Percentiles rank a stretch among this genome's conserved stretches.
phyloP scores from a whole-genome alignment of 495 filamentous ascomycete species.

The Lineolata rhizophorae region DNA sequence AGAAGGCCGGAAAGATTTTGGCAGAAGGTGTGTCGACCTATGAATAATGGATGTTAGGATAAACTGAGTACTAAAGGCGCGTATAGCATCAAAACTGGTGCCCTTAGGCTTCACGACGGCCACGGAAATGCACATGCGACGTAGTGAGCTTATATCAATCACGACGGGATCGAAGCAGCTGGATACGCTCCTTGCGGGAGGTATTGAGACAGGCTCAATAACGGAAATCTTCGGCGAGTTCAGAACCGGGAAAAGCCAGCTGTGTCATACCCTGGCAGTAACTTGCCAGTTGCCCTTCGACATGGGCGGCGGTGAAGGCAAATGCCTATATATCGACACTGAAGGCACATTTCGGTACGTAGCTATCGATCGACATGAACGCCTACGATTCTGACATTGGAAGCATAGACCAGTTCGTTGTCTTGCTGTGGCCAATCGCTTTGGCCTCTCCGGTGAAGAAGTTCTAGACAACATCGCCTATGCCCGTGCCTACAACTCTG shows the following conservation, averaged over 20 bases:
- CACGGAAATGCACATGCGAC: constrained; percentile 96
- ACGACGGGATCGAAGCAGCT: constrained; percentile 94
- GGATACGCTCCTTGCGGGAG: constrained; percentile 84
- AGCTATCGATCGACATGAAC: not conserved
- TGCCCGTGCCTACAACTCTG: constrained; percentile 92
- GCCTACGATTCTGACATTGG: no score
- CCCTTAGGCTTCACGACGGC: constrained; percentile 98
- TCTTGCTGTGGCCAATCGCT: constrained; percentile 78
- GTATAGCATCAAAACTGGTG: constrained; percentile 71
- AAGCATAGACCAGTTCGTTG: constrained; percentile 50
- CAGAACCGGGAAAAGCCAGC: constrained; percentile 91
- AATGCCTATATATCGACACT: constrained; percentile 97
- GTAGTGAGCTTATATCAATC: constrained; percentile 91
- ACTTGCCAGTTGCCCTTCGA: constrained; percentile 96
- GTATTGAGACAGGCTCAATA: constrained; percentile 89
- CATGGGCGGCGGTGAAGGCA: constrained; percentile 96
- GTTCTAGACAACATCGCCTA: constrained; percentile 97
- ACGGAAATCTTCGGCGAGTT: constrained; percentile 99
- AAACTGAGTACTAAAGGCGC: not conserved
- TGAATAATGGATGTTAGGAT: not conserved
- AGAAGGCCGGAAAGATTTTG: constrained; percentile 86
- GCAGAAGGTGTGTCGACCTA: constrained; percentile 42
- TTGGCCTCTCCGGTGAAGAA: constrained; percentile 85
- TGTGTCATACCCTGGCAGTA: constrained; percentile 95
- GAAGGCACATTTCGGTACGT: constrained; percentile 72